A percentile compares a stretch with the other conserved stretches of the same genome.
Evolutionary conservation across 1,284 basidiomycete species (phyloP).

Genomic region (Cutaneotrichosporon sp.): DNA sequence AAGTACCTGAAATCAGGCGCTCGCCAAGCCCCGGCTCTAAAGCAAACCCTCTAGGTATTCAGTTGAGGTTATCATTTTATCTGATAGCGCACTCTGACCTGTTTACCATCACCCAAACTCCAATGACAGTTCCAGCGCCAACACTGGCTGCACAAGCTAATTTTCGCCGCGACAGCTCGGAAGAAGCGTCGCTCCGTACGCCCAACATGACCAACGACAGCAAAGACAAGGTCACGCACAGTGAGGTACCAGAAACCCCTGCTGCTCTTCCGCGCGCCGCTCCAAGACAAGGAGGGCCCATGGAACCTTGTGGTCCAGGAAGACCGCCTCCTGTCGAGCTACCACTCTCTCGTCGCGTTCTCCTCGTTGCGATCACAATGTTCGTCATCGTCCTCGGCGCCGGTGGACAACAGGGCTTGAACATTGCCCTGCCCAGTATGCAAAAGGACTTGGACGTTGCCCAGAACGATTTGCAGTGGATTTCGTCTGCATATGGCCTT

Average conservation of each 20-base stretch:
- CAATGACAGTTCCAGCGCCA: neutral
- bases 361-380: constrained; percentile 18
- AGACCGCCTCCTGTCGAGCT: neutral
- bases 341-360: constrained; percentile 12
- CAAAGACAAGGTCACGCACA: neutral
- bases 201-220: neutral
- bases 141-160: too few species aligned
- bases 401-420: constrained; percentile 30
- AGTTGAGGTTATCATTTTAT: neutral
- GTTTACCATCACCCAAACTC: neutral
- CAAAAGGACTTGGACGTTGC: constrained; percentile 35
- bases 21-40: too few species aligned
- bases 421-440: constrained; percentile 48
- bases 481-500: constrained; percentile 44
- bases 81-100: neutral
- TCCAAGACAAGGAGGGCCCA: neutral
- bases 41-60: too few species aligned
- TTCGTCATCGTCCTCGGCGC: constrained; percentile 16
- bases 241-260: neutral
- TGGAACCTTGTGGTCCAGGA: neutral
- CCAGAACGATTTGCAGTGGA: constrained; percentile 42
- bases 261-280: neutral
- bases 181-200: too few species aligned
- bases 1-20: too few species aligned
- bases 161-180: too few species aligned